phyloP scores from a whole-genome alignment of 345 rosid genomes.

The Sonneratia alba region DNA sequence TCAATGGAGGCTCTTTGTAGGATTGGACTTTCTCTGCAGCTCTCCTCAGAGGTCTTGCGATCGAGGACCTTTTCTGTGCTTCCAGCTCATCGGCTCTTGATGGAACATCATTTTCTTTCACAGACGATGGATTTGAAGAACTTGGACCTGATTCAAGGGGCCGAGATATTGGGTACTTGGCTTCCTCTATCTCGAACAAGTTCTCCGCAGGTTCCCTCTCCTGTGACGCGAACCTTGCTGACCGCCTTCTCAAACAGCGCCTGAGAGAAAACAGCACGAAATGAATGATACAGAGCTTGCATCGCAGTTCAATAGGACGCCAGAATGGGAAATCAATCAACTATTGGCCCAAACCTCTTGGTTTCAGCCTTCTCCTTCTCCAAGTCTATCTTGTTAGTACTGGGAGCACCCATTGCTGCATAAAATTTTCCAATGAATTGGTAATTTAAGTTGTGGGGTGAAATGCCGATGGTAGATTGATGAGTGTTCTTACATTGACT shows the following conservation, averaged over 20 bases:
- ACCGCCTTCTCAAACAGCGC: constrained; percentile 48
- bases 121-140: constrained; percentile 11
- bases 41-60: constrained; percentile 45
- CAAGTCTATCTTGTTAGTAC: constrained; percentile 14
- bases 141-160: constrained; percentile 9
- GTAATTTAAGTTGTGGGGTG: not conserved
- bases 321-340: too few species aligned
- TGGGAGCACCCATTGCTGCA: constrained; percentile 50
- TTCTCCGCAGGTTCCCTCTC: constrained; percentile 33
- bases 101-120: constrained; percentile 13
- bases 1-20: constrained; percentile 46
- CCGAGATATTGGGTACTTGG: constrained; percentile 9
- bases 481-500: constrained; percentile 32
- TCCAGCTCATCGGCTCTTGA: constrained; percentile 13
- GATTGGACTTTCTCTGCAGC: constrained; percentile 55
- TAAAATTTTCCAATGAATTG: not conserved
- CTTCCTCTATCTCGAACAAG: constrained; percentile 54
- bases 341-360: constrained; percentile 35
- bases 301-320: not conserved
- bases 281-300: not conserved
- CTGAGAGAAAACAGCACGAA: constrained; percentile 16
- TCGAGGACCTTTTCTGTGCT: constrained; percentile 23
- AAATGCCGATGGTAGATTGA: not conserved
- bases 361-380: constrained; percentile 43
- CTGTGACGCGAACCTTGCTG: constrained; percentile 42